Evolutionary conservation across 164 flowering plant genomes (phyloP), one percentile per base, ranked within the genome.

Genomic region (Nymphaea colorata): DNA sequence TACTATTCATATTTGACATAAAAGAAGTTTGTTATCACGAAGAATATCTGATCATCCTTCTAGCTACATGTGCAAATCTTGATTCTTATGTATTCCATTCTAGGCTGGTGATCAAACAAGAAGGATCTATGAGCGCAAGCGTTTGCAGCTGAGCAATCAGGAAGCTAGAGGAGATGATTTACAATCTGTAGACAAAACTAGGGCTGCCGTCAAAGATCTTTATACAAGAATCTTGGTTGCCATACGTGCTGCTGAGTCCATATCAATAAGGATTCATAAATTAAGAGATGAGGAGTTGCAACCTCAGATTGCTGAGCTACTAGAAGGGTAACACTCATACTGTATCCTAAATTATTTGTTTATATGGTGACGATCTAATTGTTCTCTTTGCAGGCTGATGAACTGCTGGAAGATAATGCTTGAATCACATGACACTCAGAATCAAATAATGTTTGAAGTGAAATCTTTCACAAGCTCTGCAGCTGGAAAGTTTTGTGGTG

Each of bases 391-490:
- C 95, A 93, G 98, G 70, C 76, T 93, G 47, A 76, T 75, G 70
- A 73, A 66, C 55, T 81, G 85, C 65, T 93, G 97, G 97, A 83
- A 79, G 70, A 74, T 82, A 42, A 87, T 91, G 91, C 62, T 83
- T 78, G 94, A 91, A 71, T 83, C 82, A 64, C 98, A 93, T 71
- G 93, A 93, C 80, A 91, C 88, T 67, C 98, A 91, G 74, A 83
- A 81, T 71, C 83, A 82, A 68, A 86, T 93, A 43, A 77, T 91
- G 71, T 78, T 65, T 64, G 97, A 91, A 79, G 97, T 91, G 53
- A 85, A 82, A 65, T 65, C 82, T 41, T 91, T 82, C 66, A 77
- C 82, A 51, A 79, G 92, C 72, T 86, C 93, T 0, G 61, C 89
- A 0, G 83, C 70, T 72, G 93, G 93, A 25, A 89, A 86, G 71